phyloP scores from a whole-genome alignment of 2,329 filamentous ascomycete species.

The Elsinoe fawcettii region DNA sequence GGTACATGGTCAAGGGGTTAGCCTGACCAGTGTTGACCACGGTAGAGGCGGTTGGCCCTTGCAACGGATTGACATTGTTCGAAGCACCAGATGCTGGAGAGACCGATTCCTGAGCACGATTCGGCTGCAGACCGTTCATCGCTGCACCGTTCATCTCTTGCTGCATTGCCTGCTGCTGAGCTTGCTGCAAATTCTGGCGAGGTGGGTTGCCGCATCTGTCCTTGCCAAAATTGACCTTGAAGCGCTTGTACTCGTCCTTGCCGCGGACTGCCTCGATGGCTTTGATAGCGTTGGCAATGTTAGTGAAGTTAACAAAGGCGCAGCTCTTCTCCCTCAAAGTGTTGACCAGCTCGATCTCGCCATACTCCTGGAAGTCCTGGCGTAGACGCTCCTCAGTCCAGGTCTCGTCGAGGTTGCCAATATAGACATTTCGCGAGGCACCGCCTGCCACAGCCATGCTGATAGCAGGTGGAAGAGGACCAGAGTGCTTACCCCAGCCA shows the following conservation, averaged over 20 bases:
- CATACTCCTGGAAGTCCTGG: constrained; percentile 94
- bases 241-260: constrained; percentile 92
- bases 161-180: constrained; percentile 54
- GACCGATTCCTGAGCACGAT: constrained; percentile 49
- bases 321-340: constrained; percentile 97
- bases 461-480: constrained; percentile 89
- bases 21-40: constrained; percentile 71
- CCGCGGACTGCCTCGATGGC: constrained; percentile 92
- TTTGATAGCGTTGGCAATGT: constrained; percentile 99
- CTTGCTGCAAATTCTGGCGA: constrained; percentile 63
- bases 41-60: constrained; percentile 59
- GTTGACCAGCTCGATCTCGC: constrained; percentile 96
- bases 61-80: constrained; percentile 52
- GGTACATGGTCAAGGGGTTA: constrained; percentile 89
- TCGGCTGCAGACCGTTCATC: constrained; percentile 51
- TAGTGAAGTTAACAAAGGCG: constrained; percentile 99
- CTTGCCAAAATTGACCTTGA: constrained; percentile 99
- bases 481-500: constrained; percentile 98
- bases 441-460: constrained; percentile 92
- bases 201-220: constrained; percentile 95
- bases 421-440: constrained; percentile 96
- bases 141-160: constrained; percentile 52
- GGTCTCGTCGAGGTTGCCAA: constrained; percentile 92
- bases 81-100: constrained; percentile 51
- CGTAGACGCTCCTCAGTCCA: constrained; percentile 94